A percentile compares a stretch with the other conserved stretches of the same genome.
Conservation (phyloP, 768 basidiomycete species). For the Pilatotrama ljubarskyi region DNA sequence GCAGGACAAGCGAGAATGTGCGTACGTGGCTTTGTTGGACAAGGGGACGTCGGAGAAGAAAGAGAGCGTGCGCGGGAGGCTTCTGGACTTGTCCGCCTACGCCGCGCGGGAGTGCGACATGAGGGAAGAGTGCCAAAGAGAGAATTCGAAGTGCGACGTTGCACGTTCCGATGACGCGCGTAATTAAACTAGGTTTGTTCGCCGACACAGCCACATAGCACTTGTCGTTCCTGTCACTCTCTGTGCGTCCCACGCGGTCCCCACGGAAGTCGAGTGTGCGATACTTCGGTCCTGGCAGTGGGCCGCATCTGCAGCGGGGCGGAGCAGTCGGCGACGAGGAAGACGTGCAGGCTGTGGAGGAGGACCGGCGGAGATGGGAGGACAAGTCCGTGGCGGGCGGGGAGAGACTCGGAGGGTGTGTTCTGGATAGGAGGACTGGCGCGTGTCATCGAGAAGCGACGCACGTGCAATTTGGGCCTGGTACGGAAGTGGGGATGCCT, state of each 20-base stretch:
- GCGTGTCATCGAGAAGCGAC: background rate
- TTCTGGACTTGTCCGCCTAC: too few species aligned
- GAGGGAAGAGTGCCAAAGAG: background rate
- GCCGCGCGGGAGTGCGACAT: background rate
- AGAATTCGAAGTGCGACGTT: background rate
- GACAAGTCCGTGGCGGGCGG: background rate
- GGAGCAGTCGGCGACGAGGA: background rate
- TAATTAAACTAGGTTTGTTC: background rate
- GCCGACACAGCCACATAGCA: conserved; percentile 3
- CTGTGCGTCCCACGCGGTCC: too few species aligned
- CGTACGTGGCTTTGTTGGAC: too few species aligned
- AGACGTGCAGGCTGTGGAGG: too few species aligned
- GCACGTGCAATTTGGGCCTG: background rate
- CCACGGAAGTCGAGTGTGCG: too few species aligned
- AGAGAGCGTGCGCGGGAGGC: too few species aligned
- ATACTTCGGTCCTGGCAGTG: background rate
- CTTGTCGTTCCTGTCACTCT: too few species aligned
- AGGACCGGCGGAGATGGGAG: too few species aligned
- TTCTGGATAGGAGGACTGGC: background rate
- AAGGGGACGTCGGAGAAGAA: too few species aligned
- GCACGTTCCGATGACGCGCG: background rate
- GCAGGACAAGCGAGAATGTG: too few species aligned
- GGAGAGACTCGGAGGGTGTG: background rate
- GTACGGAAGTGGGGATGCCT: background rate
- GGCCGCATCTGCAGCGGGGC: background rate